Evolutionary conservation across 1,139 yeast species (phyloP).

Genomic region (Blastobotrys niveus): DNA sequence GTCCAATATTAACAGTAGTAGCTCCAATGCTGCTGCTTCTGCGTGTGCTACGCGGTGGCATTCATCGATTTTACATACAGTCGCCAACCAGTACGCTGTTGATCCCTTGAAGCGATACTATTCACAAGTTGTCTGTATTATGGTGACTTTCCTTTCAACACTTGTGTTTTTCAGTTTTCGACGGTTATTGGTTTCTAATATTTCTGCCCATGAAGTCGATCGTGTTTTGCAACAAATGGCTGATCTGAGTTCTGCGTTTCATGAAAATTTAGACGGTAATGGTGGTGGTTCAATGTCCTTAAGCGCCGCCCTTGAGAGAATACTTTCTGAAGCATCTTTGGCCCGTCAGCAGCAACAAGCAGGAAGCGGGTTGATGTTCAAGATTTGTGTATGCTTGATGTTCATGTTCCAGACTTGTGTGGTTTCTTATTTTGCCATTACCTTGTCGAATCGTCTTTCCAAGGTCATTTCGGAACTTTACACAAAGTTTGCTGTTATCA

Average conservation of each 20-base stretch:
- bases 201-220: too few relatives aligned
- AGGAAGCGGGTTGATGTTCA: background rate
- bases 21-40: too few relatives aligned
- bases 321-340: too few relatives aligned
- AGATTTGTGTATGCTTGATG: constrained; percentile 1
- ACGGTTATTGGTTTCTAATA: too few relatives aligned
- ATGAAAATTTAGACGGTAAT: background rate
- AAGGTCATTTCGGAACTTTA: constrained; percentile 4
- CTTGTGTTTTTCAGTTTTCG: background rate
- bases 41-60: too few relatives aligned
- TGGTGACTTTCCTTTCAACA: constrained; percentile 2
- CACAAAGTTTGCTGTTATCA: constrained; percentile 3
- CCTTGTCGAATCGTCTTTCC: constrained; percentile 1
- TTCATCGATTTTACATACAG: too few relatives aligned
- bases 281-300: too few relatives aligned
- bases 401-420: constrained; percentile 6
- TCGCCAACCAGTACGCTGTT: too few relatives aligned
- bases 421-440: constrained; percentile 7
- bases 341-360: too few relatives aligned
- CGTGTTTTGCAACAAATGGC: background rate
- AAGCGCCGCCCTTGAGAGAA: too few relatives aligned
- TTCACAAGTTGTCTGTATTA: background rate
- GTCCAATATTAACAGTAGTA: too few relatives aligned
- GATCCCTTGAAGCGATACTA: background rate
- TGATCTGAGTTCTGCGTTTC: background rate